A percentile compares a stretch with the other conserved stretches of the same genome.
Conservation (phyloP, 2,329 filamentous ascomycete genomes). For the Tolypocladium paradoxum region DNA sequence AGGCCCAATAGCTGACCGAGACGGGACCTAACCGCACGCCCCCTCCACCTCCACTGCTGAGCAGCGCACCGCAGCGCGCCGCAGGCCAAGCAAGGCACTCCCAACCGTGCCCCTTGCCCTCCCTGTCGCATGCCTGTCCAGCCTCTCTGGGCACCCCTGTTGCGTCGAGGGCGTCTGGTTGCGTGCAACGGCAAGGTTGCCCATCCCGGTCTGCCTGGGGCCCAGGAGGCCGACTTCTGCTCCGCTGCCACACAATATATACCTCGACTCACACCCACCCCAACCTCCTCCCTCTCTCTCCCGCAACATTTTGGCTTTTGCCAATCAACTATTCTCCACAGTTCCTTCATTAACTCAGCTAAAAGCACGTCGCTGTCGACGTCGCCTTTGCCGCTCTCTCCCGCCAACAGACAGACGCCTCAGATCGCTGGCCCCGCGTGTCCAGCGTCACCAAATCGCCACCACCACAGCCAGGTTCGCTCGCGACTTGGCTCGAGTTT, state of each 20-base stretch:
- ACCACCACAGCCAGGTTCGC: constrained; percentile 14
- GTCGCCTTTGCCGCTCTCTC: constrained; percentile 15
- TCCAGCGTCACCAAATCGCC: constrained; percentile 16
- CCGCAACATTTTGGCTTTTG: constrained; percentile 25
- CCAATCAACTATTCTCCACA: constrained; percentile 20
- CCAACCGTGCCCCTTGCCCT: not conserved
- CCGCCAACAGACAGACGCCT: constrained; percentile 1
- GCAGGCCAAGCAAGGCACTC: not conserved
- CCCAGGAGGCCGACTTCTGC: not conserved
- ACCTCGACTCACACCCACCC: constrained; percentile 18
- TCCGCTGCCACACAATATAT: constrained; percentile 17
- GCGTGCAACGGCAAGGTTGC: not conserved
- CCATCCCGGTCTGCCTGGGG: not conserved
- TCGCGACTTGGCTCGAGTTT: constrained; percentile 18
- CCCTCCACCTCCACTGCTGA: not conserved
- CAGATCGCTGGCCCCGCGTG: constrained; percentile 13
- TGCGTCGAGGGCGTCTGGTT: not conserved
- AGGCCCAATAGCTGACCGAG: not conserved
- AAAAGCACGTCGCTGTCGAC: constrained; percentile 16
- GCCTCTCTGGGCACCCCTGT: constrained; percentile 2
- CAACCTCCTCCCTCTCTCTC: constrained; percentile 10
- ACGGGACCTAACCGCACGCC: not conserved
- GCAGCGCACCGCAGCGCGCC: not conserved
- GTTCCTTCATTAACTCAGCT: constrained; percentile 5
- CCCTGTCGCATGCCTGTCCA: constrained; percentile 15